Percentiles rank a stretch among this genome's conserved stretches.
These are phyloP conservation scores for Cruciata laevipes DNA, from an alignment of 257 asterid species.

Conservation along the genomic window DNA sequence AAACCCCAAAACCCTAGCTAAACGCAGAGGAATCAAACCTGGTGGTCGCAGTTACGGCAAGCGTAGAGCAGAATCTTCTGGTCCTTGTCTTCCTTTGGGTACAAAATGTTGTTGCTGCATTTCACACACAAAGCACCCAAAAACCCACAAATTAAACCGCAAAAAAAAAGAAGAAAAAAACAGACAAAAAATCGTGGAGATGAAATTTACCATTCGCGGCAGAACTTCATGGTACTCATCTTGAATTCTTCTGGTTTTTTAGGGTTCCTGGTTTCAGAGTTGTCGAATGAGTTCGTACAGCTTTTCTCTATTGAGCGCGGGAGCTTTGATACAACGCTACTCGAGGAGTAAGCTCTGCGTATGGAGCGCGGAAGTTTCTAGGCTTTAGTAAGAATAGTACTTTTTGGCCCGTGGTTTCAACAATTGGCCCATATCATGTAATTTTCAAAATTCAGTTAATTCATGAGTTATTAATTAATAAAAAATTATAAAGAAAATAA, in stretches of 20 bases:
- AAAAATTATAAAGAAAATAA: too few relatives aligned
- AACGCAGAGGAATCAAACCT: slow-evolving; percentile 30
- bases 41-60: slow-evolving; percentile 89
- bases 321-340: background rate
- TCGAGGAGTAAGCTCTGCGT: background rate
- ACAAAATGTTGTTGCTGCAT: slow-evolving; percentile 67
- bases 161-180: background rate
- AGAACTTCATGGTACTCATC: slow-evolving; percentile 99
- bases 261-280: background rate
- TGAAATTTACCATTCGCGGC: slow-evolving; percentile 78
- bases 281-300: background rate
- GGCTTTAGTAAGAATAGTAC: background rate
- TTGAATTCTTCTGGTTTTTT: slow-evolving; percentile 12
- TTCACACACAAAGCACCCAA: background rate
- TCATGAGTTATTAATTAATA: too few relatives aligned
- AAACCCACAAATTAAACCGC: background rate
- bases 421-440: background rate
- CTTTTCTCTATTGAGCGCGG: background rate
- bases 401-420: background rate
- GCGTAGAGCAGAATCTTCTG: slow-evolving; percentile 80
- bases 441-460: too few relatives aligned
- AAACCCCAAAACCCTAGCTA: background rate
- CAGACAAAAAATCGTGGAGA: background rate
- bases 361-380: background rate
- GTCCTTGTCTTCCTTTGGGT: slow-evolving; percentile 77